Evolutionary conservation across 768 basidiomycete species (phyloP).

Genomic region (Coprinellus aureogranulatus): DNA sequence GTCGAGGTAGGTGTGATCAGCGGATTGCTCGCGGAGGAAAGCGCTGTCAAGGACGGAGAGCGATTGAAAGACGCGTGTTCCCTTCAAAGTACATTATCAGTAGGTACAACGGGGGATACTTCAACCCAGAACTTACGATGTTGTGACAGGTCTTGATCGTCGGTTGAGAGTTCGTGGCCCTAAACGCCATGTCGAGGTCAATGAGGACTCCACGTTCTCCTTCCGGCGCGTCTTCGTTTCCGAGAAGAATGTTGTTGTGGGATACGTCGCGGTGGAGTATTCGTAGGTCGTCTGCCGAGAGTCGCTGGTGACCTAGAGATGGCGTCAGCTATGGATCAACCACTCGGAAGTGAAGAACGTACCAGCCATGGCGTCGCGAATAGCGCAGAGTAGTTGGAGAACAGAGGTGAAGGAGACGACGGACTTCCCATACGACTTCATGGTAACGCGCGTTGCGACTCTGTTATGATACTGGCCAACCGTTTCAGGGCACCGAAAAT

Average conservation of each 20-base stretch:
- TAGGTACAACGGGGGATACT: neutral
- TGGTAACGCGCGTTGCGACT: neutral
- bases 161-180: neutral
- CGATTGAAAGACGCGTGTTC: neutral
- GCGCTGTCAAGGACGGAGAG: neutral
- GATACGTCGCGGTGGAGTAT: conserved; percentile 3
- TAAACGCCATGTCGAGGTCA: conserved; percentile 6
- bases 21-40: too few relatives aligned
- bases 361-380: conserved; percentile 15
- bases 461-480: neutral
- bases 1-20: neutral
- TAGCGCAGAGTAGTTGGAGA: conserved; percentile 4
- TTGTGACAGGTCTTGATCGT: neutral
- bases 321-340: neutral
- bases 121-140: neutral
- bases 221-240: neutral
- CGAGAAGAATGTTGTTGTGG: neutral
- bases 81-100: neutral
- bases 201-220: conserved; percentile 3
- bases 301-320: neutral
- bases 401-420: neutral
- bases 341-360: neutral
- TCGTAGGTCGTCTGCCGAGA: neutral
- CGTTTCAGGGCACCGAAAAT: neutral
- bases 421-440: conserved; percentile 9